These are phyloP conservation scores for Rhododendron ferrugineum DNA, from an alignment of 148 eudicot species.

Conservation along the genomic window DNA sequence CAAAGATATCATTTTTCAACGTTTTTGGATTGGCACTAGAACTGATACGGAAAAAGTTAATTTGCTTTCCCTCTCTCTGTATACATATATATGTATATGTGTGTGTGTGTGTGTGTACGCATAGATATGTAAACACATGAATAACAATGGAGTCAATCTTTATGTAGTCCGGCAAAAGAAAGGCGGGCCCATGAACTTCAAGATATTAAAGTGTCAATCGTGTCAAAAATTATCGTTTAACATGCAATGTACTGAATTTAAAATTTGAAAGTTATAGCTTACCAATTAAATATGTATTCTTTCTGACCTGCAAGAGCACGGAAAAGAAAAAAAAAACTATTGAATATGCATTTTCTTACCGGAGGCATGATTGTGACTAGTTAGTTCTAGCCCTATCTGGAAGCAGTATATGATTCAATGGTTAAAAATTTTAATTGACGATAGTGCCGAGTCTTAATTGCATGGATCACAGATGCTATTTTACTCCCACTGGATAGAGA, in stretches of 20 bases:
- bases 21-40: not conserved
- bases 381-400: not conserved
- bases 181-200: not conserved
- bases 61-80: not conserved
- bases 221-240: not conserved
- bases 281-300: not conserved
- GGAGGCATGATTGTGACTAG: not conserved
- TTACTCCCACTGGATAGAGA: not conserved
- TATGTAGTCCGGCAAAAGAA: not conserved
- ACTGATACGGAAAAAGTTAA: not conserved
- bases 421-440: not conserved
- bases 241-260: not conserved
- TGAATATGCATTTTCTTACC: not conserved
- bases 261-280: not conserved
- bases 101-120: too few relatives aligned
- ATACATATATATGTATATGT: too few relatives aligned
- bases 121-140: not conserved
- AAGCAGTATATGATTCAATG: not conserved
- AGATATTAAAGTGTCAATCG: not conserved
- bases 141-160: not conserved
- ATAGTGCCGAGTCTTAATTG: not conserved
- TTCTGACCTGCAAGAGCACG: not conserved
- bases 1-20: not conserved
- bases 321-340: not conserved
- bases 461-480: not conserved